Conservation (phyloP, 495 filamentous ascomycete genomes). For the Podospora bellae-mahoneyi region DNA sequence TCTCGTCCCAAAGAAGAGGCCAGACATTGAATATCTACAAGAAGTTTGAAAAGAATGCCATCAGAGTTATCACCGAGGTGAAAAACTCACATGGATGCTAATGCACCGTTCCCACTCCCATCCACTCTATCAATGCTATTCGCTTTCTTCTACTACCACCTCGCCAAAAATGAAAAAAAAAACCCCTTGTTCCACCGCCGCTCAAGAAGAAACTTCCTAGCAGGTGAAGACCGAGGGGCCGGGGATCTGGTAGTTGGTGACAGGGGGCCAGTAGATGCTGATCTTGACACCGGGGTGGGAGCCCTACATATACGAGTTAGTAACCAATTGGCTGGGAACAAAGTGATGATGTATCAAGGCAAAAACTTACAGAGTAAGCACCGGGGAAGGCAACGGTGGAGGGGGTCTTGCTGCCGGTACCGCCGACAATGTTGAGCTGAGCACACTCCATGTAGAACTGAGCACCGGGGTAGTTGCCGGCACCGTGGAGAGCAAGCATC, state of each 20-base stretch:
- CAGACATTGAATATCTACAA: background rate
- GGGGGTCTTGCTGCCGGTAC: constrained; percentile 30
- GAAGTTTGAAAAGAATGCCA: background rate
- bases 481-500: constrained; percentile 52
- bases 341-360: background rate
- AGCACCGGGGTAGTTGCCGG: constrained; percentile 40
- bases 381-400: constrained; percentile 41
- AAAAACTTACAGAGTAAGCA: constrained; percentile 35
- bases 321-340: background rate
- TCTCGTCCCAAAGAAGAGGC: background rate
- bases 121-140: background rate
- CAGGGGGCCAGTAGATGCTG: constrained; percentile 44
- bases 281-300: constrained; percentile 46
- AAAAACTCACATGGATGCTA: background rate
- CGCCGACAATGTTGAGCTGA: constrained; percentile 46
- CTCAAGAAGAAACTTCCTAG: constrained; percentile 8
- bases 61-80: background rate
- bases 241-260: constrained; percentile 40
- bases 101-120: background rate
- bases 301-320: constrained; percentile 15
- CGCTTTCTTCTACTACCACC: background rate
- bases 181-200: background rate
- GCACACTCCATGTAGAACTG: constrained; percentile 56
- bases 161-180: background rate
- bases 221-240: constrained; percentile 38